phyloP scores from a whole-genome alignment of 257 asterid species.

The Fraxinus anomala region DNA sequence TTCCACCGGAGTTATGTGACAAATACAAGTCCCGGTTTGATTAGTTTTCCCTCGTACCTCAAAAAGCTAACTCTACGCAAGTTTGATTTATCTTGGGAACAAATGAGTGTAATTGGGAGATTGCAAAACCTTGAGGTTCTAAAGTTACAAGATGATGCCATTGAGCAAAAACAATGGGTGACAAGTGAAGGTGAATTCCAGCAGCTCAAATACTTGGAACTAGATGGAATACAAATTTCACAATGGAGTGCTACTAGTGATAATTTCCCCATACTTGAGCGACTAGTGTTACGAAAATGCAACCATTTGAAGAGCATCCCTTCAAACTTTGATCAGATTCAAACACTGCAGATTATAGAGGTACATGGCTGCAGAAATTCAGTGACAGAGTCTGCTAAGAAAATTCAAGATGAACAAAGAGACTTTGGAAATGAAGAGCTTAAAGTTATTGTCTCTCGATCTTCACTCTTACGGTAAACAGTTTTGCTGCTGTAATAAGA shows the following conservation, averaged over 20 bases:
- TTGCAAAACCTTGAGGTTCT: slow-evolving; percentile 24
- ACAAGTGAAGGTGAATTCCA: slow-evolving; percentile 28
- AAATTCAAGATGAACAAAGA: slow-evolving; percentile 25
- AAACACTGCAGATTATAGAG: slow-evolving; percentile 29
- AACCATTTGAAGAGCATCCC: slow-evolving; percentile 9
- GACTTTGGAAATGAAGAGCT: slow-evolving; percentile 27
- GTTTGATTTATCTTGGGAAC: background rate
- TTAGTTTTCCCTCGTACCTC: slow-evolving; percentile 15
- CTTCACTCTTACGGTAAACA: background rate
- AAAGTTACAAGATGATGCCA: slow-evolving; percentile 5
- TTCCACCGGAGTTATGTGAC: no score
- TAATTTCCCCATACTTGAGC: slow-evolving; percentile 27
- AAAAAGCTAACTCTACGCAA: slow-evolving; percentile 21
- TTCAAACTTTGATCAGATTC: slow-evolving; percentile 10
- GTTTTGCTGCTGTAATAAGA: background rate
- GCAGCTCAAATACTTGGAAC: slow-evolving; percentile 25
- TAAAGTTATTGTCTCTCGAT: slow-evolving; percentile 12
- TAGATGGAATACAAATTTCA: background rate
- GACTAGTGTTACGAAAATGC: slow-evolving; percentile 21
- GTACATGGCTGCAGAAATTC: slow-evolving; percentile 1
- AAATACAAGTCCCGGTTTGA: background rate
- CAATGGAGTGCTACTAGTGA: slow-evolving; percentile 6
- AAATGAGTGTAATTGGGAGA: slow-evolving; percentile 20
- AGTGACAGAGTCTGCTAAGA: slow-evolving; percentile 6
- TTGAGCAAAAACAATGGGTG: slow-evolving; percentile 10